phyloP scores from a whole-genome alignment of 2,329 filamentous ascomycete species.

The Colletotrichum neosansevieriae region DNA sequence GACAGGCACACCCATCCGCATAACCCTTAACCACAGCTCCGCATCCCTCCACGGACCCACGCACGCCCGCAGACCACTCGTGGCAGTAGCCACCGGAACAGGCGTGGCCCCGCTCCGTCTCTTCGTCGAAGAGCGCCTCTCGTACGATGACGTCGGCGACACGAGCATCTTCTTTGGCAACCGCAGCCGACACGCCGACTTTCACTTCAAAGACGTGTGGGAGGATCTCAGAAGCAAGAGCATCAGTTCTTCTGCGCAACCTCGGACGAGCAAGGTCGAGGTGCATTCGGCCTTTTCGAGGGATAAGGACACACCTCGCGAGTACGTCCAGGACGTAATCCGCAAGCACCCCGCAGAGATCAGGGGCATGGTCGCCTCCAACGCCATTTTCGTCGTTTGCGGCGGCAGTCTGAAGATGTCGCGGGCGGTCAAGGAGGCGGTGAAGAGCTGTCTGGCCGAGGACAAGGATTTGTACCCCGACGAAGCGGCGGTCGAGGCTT shows the following conservation, averaged over 20 bases:
- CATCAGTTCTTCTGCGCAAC: too few relatives aligned
- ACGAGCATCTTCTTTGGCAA: slow-evolving; percentile 85
- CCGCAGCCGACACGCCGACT: slow-evolving; percentile 80
- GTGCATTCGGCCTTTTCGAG: slow-evolving; percentile 63
- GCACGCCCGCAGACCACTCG: slow-evolving; percentile 65
- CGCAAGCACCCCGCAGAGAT: slow-evolving; percentile 55
- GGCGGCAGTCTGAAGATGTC: slow-evolving; percentile 71
- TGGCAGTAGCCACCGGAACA: slow-evolving; percentile 87
- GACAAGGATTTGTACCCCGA: slow-evolving; percentile 48
- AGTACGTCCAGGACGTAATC: slow-evolving; percentile 69
- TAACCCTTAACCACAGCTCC: slow-evolving; percentile 67
- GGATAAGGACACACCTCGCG: slow-evolving; percentile 57
- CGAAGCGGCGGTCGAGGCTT: slow-evolving; percentile 53
- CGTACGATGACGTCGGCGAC: slow-evolving; percentile 42
- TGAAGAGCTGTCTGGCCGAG: slow-evolving; percentile 61
- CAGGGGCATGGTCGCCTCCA: slow-evolving; percentile 51
- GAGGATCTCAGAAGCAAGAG: slow-evolving; percentile 40
- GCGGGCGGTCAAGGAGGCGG: slow-evolving; percentile 63
- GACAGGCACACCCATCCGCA: slow-evolving; percentile 67
- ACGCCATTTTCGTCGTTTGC: slow-evolving; percentile 65
- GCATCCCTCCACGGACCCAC: slow-evolving; percentile 55
- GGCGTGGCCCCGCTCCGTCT: slow-evolving; percentile 87
- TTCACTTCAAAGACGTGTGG: slow-evolving; percentile 87
- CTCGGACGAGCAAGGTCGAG: slow-evolving; percentile 1
- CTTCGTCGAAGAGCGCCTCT: slow-evolving; percentile 79